Conservation (phyloP, 192 early-diverging fungal species). For the Irineochytrium annulatum region DNA sequence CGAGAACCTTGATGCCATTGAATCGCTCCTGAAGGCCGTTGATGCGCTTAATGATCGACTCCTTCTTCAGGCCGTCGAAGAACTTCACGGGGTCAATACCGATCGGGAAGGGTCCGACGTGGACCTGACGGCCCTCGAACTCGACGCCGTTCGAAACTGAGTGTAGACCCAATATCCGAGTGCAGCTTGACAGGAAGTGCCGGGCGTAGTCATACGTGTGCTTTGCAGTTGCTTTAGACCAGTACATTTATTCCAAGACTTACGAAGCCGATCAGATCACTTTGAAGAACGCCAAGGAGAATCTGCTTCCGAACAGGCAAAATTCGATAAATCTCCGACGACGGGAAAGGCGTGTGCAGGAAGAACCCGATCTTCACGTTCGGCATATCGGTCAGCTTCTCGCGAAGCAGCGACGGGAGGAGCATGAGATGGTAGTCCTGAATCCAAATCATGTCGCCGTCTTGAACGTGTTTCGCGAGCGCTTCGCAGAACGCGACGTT, state of each 20-base stretch:
- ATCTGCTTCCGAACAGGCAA: conserved; percentile 70
- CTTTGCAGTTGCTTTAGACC: conserved; percentile 92
- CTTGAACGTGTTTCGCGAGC: conserved; percentile 75
- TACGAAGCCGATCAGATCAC: conserved; percentile 96
- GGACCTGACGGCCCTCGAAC: conserved; percentile 85
- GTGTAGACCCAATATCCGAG: conserved; percentile 89
- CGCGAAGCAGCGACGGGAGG: conserved; percentile 80
- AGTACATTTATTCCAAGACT: no score
- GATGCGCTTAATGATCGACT: conserved; percentile 70
- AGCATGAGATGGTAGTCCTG: conserved; percentile 98
- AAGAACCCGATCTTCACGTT: conserved; percentile 96
- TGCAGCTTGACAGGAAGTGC: conserved; percentile 96
- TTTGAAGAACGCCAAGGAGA: conserved; percentile 83
- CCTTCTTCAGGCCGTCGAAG: conserved; percentile 71
- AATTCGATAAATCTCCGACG: conserved; percentile 89
- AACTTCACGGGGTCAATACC: conserved; percentile 98
- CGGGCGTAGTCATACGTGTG: conserved; percentile 99
- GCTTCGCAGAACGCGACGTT: conserved; percentile 94
- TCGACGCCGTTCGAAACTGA: conserved; percentile 93
- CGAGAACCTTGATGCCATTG: conserved; percentile 80
- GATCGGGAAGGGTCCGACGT: conserved; percentile 98
- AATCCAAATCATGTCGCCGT: conserved; percentile 63
- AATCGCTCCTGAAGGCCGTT: conserved; percentile 77
- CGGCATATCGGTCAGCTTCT: conserved; percentile 27
- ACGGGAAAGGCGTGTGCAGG: conserved; percentile 96